Conservation (phyloP, 768 basidiomycete species). For the Favolaschia claudopus region DNA sequence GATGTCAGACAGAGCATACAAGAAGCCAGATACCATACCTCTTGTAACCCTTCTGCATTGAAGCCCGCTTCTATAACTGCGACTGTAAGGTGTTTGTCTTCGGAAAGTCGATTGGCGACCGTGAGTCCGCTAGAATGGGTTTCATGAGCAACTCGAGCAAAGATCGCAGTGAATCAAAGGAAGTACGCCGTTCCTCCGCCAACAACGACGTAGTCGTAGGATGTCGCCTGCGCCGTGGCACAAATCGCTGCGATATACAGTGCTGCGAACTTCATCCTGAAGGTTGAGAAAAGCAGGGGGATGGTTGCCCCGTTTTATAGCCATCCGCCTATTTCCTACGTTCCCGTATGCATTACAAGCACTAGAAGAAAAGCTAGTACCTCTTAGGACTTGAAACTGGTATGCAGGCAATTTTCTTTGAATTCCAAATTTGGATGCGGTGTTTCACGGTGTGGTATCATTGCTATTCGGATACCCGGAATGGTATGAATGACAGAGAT, state of each 20-base stretch:
- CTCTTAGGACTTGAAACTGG: too few species aligned
- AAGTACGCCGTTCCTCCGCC: conserved; percentile 44
- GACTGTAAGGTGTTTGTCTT: conserved; percentile 38
- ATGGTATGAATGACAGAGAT: background rate
- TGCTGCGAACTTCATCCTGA: background rate
- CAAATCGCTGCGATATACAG: background rate
- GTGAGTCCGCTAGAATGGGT: conserved; percentile 40
- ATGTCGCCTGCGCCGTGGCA: background rate
- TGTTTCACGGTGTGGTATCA: conserved; percentile 8
- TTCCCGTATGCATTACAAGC: background rate
- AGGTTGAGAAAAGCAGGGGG: background rate
- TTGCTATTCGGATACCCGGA: background rate
- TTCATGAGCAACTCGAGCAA: background rate
- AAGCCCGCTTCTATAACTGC: conserved; percentile 49
- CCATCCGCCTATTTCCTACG: background rate
- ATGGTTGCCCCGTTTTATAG: background rate
- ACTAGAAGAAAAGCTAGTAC: too few species aligned
- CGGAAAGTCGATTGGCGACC: conserved; percentile 44
- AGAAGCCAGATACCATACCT: conserved; percentile 33
- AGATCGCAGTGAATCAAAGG: background rate
- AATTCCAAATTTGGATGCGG: background rate
- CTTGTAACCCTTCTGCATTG: conserved; percentile 42
- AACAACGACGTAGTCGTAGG: conserved; percentile 42
- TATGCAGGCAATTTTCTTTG: too few species aligned
- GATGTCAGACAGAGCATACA: background rate